phyloP scores from a whole-genome alignment of 352 stramenopile species.

The Phytophthora cryptogea region DNA sequence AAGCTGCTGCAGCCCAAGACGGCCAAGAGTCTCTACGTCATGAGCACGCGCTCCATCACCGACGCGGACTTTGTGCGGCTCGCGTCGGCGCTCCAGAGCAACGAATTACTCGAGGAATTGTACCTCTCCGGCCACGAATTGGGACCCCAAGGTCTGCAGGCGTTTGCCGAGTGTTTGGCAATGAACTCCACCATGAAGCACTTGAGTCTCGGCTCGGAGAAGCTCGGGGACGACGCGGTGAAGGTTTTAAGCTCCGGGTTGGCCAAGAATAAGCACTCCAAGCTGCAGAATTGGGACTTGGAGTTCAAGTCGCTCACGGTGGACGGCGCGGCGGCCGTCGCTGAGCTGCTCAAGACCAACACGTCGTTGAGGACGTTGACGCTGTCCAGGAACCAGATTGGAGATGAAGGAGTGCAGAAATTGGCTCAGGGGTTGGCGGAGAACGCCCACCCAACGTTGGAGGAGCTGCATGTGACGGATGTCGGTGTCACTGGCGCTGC shows the following conservation, averaged over 20 bases:
- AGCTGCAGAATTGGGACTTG: constrained; percentile 68
- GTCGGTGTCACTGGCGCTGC: constrained; percentile 47
- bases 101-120: constrained; percentile 71
- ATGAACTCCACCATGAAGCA: constrained; percentile 69
- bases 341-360: constrained; percentile 56
- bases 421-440: constrained; percentile 42
- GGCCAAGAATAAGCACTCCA: constrained; percentile 53
- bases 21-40: constrained; percentile 69
- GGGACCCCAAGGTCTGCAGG: constrained; percentile 38
- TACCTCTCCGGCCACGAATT: constrained; percentile 81
- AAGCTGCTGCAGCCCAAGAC: constrained; percentile 67
- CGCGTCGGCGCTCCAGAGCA: constrained; percentile 53
- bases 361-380: constrained; percentile 50
- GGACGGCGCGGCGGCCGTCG: constrained; percentile 50
- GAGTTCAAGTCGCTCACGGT: constrained; percentile 70
- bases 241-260: constrained; percentile 52
- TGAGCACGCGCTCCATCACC: constrained; percentile 69
- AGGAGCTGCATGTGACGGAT: constrained; percentile 54
- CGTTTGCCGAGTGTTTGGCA: constrained; percentile 73
- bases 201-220: constrained; percentile 64
- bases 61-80: constrained; percentile 58
- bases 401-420: constrained; percentile 42
- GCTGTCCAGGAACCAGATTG: constrained; percentile 67
- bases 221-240: constrained; percentile 59
- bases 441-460: constrained; percentile 40